These are phyloP conservation scores for Saturnispora saitoi DNA, from an alignment of 805 yeast genomes.

Conservation along the genomic window DNA sequence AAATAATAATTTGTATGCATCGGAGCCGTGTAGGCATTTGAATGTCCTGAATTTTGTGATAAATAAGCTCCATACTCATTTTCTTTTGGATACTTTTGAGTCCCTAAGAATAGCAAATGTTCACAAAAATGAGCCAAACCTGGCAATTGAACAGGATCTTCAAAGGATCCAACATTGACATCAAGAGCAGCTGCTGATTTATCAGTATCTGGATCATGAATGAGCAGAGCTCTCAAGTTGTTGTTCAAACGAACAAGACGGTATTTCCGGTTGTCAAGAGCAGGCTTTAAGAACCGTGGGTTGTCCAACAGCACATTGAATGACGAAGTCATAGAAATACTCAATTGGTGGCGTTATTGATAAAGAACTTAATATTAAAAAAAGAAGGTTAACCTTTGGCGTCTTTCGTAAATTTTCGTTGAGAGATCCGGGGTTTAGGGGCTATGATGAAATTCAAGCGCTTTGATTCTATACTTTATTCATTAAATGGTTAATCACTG, in stretches of 20 bases:
- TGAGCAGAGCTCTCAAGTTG: constrained; percentile 49
- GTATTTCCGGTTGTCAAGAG: constrained; percentile 68
- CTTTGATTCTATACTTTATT: no score
- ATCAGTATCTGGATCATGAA: constrained; percentile 62
- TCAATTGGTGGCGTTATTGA: not conserved
- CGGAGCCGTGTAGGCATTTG: constrained; percentile 87
- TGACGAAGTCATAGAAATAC: constrained; percentile 1
- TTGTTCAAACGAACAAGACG: constrained; percentile 54
- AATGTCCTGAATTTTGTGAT: constrained; percentile 77
- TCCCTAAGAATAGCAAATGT: constrained; percentile 72
- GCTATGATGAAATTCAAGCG: no score
- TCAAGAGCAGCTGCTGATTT: constrained; percentile 74
- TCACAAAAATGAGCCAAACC: constrained; percentile 78
- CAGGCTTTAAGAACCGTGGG: constrained; percentile 31
- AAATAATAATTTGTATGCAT: constrained; percentile 88
- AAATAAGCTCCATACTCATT: constrained; percentile 67
- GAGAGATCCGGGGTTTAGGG: no score
- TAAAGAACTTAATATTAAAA: not conserved
- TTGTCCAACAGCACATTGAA: constrained; percentile 12
- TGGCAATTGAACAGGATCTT: constrained; percentile 53
- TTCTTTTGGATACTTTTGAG: constrained; percentile 65
- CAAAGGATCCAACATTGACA: constrained; percentile 69
- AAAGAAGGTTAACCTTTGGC: not conserved
- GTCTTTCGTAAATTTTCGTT: no score
- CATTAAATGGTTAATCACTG: not conserved